Conservation (phyloP, 345 rosid species). For the Eucalyptus albens region DNA sequence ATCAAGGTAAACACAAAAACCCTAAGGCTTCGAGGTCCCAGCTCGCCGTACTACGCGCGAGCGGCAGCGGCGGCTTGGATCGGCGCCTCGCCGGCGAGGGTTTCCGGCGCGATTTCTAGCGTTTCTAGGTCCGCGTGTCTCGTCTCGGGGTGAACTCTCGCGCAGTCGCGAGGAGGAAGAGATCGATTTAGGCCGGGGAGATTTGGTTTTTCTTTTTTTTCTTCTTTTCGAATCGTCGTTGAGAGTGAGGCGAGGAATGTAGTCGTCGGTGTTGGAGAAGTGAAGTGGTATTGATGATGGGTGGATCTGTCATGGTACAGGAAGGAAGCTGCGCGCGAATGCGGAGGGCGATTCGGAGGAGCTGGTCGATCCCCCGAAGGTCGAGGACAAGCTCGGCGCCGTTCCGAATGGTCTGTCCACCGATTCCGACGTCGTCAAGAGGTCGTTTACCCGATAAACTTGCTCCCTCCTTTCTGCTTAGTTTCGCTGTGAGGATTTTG, state of each 20-base stretch:
- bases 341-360: slow-evolving; percentile 58
- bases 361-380: slow-evolving; percentile 75
- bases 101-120: neutral
- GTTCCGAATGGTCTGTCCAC: slow-evolving; percentile 80
- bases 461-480: neutral
- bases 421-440: slow-evolving; percentile 91
- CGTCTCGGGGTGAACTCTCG: neutral
- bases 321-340: slow-evolving; percentile 67
- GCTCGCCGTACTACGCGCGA: neutral
- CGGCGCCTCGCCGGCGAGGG: neutral
- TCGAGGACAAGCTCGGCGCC: slow-evolving; percentile 89
- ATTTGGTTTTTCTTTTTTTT: neutral
- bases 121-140: neutral
- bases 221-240: neutral
- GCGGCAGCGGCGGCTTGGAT: neutral
- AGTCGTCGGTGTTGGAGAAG: neutral
- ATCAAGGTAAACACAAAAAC: slow-evolving; percentile 47
- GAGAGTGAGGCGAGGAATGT: neutral
- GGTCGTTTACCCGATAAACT: slow-evolving; percentile 13
- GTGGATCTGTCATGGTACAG: slow-evolving; percentile 8
- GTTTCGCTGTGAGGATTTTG: neutral
- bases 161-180: neutral
- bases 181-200: neutral
- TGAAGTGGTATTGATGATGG: neutral
- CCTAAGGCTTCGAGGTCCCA: neutral